A percentile compares a stretch with the other conserved stretches of the same genome.
Conservation (phyloP, 805 yeast species). For the Starmerella geochares region DNA sequence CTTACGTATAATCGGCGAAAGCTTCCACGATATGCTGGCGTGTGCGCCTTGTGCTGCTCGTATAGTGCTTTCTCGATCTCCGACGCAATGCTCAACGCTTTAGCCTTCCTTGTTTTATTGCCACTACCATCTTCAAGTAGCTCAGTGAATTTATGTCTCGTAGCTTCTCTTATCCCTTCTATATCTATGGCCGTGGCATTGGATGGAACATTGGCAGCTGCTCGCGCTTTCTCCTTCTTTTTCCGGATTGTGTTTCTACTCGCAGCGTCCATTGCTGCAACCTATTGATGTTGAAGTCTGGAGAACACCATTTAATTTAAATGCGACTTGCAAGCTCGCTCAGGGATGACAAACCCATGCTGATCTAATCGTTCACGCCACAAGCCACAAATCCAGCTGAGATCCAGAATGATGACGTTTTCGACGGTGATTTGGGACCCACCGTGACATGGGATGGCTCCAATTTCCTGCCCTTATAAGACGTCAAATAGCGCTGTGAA, state of each 20-base stretch:
- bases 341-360: no score
- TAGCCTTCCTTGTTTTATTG: background rate
- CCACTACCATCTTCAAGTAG: conserved; percentile 10
- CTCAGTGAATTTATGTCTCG: conserved; percentile 16
- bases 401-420: no score
- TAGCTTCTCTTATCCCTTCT: conserved; percentile 19
- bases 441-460: no score
- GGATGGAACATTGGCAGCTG: background rate
- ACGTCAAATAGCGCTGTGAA: no score
- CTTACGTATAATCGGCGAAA: conserved; percentile 29
- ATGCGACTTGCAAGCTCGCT: no score
- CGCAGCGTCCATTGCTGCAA: conserved; percentile 5
- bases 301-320: no score
- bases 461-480: no score
- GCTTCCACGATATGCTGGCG: conserved; percentile 25
- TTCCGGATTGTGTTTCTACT: conserved; percentile 6
- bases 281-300: no score
- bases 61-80: conserved; percentile 27
- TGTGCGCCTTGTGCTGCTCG: conserved; percentile 17
- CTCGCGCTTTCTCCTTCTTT: conserved; percentile 13
- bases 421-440: no score
- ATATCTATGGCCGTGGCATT: conserved; percentile 7
- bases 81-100: conserved; percentile 18
- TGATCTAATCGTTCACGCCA: no score
- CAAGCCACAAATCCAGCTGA: no score